Conservation (phyloP, 441 rosid species). For the Brassica hybrid region DNA sequence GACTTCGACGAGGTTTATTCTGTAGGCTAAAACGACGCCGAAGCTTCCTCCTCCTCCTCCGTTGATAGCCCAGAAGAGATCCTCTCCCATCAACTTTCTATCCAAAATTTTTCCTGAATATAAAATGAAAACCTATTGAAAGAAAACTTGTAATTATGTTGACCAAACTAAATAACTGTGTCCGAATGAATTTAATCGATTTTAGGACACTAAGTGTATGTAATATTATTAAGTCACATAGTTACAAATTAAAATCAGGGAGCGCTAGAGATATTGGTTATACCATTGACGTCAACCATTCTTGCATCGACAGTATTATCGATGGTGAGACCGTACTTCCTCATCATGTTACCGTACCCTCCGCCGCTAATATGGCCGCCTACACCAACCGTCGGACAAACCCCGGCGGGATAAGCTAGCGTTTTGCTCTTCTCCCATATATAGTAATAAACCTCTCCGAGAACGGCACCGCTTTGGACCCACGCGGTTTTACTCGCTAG, state of each 20-base stretch:
- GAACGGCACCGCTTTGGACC: constrained; percentile 55
- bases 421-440: constrained; percentile 50
- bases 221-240: neutral
- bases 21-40: constrained; percentile 52
- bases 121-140: neutral
- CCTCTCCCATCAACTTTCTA: constrained; percentile 59
- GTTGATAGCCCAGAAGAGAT: constrained; percentile 58
- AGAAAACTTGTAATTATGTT: neutral
- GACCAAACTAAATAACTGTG: neutral
- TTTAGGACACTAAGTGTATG: neutral
- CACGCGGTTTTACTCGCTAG: constrained; percentile 44
- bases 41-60: constrained; percentile 64
- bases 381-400: constrained; percentile 57
- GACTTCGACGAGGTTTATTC: constrained; percentile 53
- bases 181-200: neutral
- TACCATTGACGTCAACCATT: constrained; percentile 55
- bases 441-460: constrained; percentile 56
- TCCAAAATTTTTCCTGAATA: constrained; percentile 44
- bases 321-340: constrained; percentile 53
- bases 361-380: constrained; percentile 58
- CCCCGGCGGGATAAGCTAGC: constrained; percentile 55
- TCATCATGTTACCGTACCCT: constrained; percentile 57
- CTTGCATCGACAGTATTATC: constrained; percentile 55
- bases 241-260: too few relatives aligned
- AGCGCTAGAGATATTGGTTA: neutral